Base-by-base conservation (phyloP, 805 yeast species). In the Komagataella mondaviorum region DNA sequence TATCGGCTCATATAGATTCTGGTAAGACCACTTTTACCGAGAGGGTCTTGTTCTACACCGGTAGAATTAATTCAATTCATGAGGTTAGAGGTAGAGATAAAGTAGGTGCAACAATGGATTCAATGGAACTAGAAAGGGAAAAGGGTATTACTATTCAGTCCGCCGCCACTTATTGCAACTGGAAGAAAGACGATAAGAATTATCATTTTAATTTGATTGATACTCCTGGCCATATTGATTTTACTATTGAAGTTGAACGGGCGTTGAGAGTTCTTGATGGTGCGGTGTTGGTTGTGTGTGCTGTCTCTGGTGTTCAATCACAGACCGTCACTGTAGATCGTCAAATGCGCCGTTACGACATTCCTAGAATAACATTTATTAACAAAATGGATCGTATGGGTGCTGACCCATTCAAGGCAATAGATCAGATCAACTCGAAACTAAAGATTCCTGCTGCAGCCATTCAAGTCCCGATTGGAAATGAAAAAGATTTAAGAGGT, bases 371-470 rank as follows among this genome's bases (percentile, higher is more conserved):
- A 51, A 91, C 99, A 7, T 93, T 93, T 63, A 86, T 93, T 68
- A 93, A 93, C 72, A 93, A 93, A 73, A 90, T 93, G 97, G 99
- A 93, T 69, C 82, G 99, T 66, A 88, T 93, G 96, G 99, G 99
- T 58, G 87, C 99, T 52, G 83, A 93, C 69, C 99, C 99, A 20
- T 93, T 95, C 84, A 79, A 77, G 56, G 96, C 95, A 53, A 85
- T 93, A 60, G 95, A 87, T 53, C 98, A 91, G 71, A 77, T 93
- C 60, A 88, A 91, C 70, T 59, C 70, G 51, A 93, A 93, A 67
- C 78, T 93, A 65, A 88, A 82, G 68, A 88, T 89, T 46, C 88
- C 96, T 22, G 97, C 98, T 55, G 98, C 98, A 54, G 96, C 98
- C 17, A 79, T 93, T 55, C 99, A 93, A 72, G 96, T 93, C 50